Conservation (phyloP, 805 yeast genomes). For the Ogataea methylovora region DNA sequence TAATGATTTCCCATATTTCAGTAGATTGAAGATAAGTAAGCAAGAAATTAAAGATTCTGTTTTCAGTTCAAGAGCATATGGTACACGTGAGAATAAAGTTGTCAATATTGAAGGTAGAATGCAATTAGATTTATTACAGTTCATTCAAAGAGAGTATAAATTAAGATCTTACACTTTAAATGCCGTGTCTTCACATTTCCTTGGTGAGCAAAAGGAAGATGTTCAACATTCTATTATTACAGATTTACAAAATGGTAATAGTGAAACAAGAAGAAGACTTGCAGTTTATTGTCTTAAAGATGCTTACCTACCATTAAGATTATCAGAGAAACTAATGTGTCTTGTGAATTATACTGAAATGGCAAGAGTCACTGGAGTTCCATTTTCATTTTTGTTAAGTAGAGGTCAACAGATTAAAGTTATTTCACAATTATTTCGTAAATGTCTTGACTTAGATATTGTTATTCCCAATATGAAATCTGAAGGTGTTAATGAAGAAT, state of each 20-base stretch:
- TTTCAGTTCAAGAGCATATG: constrained; percentile 92
- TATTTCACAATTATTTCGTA: constrained; percentile 88
- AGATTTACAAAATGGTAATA: constrained; percentile 83
- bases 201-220: constrained; percentile 95
- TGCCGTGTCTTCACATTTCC: constrained; percentile 88
- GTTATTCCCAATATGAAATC: constrained; percentile 86
- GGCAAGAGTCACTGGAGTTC: constrained; percentile 99
- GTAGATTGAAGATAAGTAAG: constrained; percentile 57
- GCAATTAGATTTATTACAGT: constrained; percentile 89
- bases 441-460: constrained; percentile 78
- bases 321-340: constrained; percentile 91
- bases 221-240: constrained; percentile 97
- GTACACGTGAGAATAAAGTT: constrained; percentile 87
- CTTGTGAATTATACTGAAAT: constrained; percentile 95
- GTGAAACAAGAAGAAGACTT: constrained; percentile 87
- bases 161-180: constrained; percentile 90
- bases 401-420: constrained; percentile 99
- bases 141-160: constrained; percentile 90
- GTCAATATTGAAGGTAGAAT: constrained; percentile 93
- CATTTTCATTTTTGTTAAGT: constrained; percentile 78
- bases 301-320: constrained; percentile 83
- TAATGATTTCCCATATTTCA: constrained; percentile 72
- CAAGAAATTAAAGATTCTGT: constrained; percentile 78
- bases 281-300: constrained; percentile 97
- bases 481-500: constrained; percentile 81